Percentiles rank a stretch among this genome's conserved stretches.
These are phyloP conservation scores for Dimocarpus longan DNA, from an alignment of 345 rosid species.

Conservation along the genomic window DNA sequence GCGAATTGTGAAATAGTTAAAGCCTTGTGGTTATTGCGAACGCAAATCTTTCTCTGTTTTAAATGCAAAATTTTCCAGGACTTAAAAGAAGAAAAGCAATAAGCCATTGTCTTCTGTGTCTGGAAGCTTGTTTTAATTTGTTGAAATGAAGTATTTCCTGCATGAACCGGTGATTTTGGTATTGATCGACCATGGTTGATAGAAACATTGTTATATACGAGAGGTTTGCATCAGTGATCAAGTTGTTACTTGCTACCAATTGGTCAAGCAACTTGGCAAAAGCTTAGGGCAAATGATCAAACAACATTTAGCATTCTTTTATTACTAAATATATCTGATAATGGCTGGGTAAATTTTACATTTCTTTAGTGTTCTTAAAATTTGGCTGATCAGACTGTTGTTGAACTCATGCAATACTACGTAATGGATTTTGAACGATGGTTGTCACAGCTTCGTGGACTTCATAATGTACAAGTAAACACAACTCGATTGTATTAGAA, in stretches of 20 bases:
- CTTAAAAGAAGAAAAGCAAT: neutral
- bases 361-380: neutral
- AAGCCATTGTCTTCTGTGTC: neutral
- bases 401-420: no score
- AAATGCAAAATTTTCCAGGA: neutral
- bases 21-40: neutral
- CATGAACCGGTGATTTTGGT: neutral
- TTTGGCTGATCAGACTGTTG: neutral
- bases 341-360: neutral
- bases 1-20: constrained; percentile 5
- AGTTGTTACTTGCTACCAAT: no score
- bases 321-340: neutral
- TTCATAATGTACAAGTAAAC: neutral
- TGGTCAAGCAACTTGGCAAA: neutral
- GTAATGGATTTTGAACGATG: neutral
- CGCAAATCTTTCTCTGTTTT: no score
- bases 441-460: neutral
- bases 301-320: no score
- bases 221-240: no score
- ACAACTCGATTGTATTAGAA: no score
- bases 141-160: neutral
- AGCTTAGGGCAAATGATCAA: no score
- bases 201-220: no score
- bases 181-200: neutral
- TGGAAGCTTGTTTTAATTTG: neutral